phyloP scores from a whole-genome alignment of 1,284 basidiomycete species.

The Cutaneotrichosporon sp. region DNA sequence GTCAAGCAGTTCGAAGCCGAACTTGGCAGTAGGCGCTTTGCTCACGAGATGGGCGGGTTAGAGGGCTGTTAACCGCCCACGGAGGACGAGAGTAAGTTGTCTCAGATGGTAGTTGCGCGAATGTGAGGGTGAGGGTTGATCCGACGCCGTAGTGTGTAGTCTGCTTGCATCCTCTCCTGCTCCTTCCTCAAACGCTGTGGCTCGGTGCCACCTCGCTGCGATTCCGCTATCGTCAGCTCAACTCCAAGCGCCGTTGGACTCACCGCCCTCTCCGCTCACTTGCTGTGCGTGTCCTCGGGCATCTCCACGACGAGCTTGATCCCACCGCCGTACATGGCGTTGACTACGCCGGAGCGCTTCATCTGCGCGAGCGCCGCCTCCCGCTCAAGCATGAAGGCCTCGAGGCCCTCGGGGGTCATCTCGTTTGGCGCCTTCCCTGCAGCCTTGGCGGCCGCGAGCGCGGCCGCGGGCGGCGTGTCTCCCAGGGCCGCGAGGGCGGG shows the following conservation, averaged over 20 bases:
- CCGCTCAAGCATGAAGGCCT: slow-evolving; percentile 68
- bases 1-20: too few species aligned
- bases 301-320: slow-evolving; percentile 67
- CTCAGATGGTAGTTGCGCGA: too few species aligned
- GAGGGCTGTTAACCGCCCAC: too few species aligned
- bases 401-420: slow-evolving; percentile 60
- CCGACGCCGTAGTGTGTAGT: too few species aligned
- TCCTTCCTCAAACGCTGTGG: too few species aligned
- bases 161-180: too few species aligned
- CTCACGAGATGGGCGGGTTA: too few species aligned
- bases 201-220: neutral
- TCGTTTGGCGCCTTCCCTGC: slow-evolving; percentile 51
- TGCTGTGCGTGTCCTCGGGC: slow-evolving; percentile 10
- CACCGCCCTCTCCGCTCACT: too few species aligned
- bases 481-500: slow-evolving; percentile 36
- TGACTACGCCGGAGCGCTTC: slow-evolving; percentile 75
- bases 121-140: too few species aligned
- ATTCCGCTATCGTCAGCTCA: neutral
- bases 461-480: slow-evolving; percentile 12
- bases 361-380: slow-evolving; percentile 71
- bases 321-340: slow-evolving; percentile 77
- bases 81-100: too few species aligned
- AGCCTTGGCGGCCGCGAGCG: slow-evolving; percentile 2
- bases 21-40: too few species aligned
- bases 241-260: neutral